Base-by-base conservation (phyloP, 2,329 filamentous ascomycete genomes). In the Claviceps spartinae region DNA sequence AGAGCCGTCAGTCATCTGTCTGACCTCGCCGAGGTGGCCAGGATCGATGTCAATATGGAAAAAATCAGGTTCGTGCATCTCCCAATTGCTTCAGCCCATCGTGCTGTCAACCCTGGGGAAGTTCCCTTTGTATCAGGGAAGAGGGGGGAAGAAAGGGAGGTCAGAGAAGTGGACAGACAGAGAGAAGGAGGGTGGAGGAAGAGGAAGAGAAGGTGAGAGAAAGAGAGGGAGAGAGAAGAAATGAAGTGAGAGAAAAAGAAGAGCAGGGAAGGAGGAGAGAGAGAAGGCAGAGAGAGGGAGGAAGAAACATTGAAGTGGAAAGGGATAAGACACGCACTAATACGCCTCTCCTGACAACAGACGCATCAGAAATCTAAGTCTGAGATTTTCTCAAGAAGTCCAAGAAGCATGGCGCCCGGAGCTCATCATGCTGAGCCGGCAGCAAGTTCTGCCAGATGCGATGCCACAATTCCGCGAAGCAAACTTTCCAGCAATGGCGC, bases 371-470 rank as follows among this genome's bases (percentile, higher is more conserved):
- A 62, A 69, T 37, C 50, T 68, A 45, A 63, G 65, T 11, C 52
- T 61, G 38, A 61, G 62, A 45, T 69, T 67, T 55, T 65, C 65
- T 13, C 62, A 57, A 30, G 65, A 67, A 24, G 64, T 69, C 14
- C 58, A 64, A 54, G 59, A 61, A 11, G 53, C 63, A 20, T 69
- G 67, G 67, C 51, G 54, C 40, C 56, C 58, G 41, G 57, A 57
- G 13, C 40, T 43, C 41, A 40, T 51, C 48, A 49, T 48, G 48
- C 54, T 53, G 52, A 56, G 50, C 26, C 50, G 54, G 36, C 52
- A 56, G 4, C 53, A 54, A 8, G 51, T 52, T 38, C 55, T 59
- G 22, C 62, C 58, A 46, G 52, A 57, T n/a, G 52, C 56, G 22
- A 53, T 57, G 16, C 56, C 62, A 50, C 58, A 60, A 13, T 59